Evolutionary conservation across 768 basidiomycete genomes (phyloP).

Genomic region (Leucogyrophana mollusca): DNA sequence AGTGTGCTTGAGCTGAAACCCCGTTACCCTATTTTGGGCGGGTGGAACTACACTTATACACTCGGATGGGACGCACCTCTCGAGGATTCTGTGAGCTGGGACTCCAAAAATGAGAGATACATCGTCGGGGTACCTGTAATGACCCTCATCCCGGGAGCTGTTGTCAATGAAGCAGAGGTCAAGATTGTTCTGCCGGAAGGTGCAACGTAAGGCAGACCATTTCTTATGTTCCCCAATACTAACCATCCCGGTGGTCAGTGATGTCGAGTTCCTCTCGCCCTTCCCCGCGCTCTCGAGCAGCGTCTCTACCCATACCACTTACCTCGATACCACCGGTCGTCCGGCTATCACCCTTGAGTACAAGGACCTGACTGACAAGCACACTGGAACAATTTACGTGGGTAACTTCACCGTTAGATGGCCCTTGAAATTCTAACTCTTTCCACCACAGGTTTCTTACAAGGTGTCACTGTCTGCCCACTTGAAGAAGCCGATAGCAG

Average conservation of each 20-base stretch:
- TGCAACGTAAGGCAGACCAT: constrained; percentile 68
- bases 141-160: constrained; percentile 76
- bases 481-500: constrained; percentile 81
- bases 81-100: constrained; percentile 66
- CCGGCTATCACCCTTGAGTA: constrained; percentile 76
- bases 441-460: constrained; percentile 74
- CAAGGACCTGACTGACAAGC: constrained; percentile 72
- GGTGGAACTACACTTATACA: constrained; percentile 97
- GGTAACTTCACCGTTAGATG: constrained; percentile 31
- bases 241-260: constrained; percentile 42
- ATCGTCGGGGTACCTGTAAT: constrained; percentile 83
- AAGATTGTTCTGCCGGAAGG: constrained; percentile 89
- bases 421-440: constrained; percentile 8
- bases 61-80: constrained; percentile 92
- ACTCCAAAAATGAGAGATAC: constrained; percentile 61
- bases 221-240: constrained; percentile 4
- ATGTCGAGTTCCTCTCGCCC: constrained; percentile 73
- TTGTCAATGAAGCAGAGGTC: constrained; percentile 78
- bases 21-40: constrained; percentile 90
- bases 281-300: constrained; percentile 68
- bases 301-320: constrained; percentile 74
- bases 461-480: constrained; percentile 78
- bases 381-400: constrained; percentile 81
- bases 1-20: constrained; percentile 83
- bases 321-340: constrained; percentile 90